phyloP scores from a whole-genome alignment of 1,284 basidiomycete genomes.

The Megacollybia platyphylla region DNA sequence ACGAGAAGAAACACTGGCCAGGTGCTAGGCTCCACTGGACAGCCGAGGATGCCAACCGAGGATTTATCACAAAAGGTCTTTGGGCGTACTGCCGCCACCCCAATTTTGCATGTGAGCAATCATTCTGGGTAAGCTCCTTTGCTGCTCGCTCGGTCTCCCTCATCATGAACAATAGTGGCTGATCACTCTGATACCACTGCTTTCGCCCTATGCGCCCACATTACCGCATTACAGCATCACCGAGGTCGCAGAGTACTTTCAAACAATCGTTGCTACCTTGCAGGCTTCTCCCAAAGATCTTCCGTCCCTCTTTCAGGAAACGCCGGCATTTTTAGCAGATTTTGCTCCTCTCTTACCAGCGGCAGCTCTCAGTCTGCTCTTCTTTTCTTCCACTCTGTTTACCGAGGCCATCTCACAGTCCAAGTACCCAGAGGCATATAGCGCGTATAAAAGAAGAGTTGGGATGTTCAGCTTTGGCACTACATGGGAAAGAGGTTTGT shows the following conservation, averaged over 20 bases:
- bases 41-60: slow-evolving; percentile 58
- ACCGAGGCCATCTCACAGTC: slow-evolving; percentile 68
- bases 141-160: background rate
- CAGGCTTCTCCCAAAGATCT: background rate
- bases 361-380: slow-evolving; percentile 50
- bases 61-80: slow-evolving; percentile 76
- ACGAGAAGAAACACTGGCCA: slow-evolving; percentile 45
- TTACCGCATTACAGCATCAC: slow-evolving; percentile 13
- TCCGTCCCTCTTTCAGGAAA: background rate
- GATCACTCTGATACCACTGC: slow-evolving; percentile 54
- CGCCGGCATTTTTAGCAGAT: slow-evolving; percentile 13
- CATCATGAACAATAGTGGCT: slow-evolving; percentile 32
- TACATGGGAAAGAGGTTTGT: background rate
- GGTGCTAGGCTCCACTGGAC: slow-evolving; percentile 54
- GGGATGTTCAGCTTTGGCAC: slow-evolving; percentile 51
- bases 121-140: slow-evolving; percentile 63
- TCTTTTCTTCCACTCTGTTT: slow-evolving; percentile 63
- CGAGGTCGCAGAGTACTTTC: slow-evolving; percentile 12
- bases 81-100: slow-evolving; percentile 86
- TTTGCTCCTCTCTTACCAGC: slow-evolving; percentile 38
- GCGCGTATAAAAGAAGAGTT: slow-evolving; percentile 67
- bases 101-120: slow-evolving; percentile 84
- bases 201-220: slow-evolving; percentile 29
- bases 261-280: background rate
- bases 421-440: slow-evolving; percentile 71